Percentiles rank a stretch among this genome's conserved stretches.
Conservation (phyloP, 2,329 filamentous ascomycete genomes). For the Gnomoniopsis smithogilvyi region DNA sequence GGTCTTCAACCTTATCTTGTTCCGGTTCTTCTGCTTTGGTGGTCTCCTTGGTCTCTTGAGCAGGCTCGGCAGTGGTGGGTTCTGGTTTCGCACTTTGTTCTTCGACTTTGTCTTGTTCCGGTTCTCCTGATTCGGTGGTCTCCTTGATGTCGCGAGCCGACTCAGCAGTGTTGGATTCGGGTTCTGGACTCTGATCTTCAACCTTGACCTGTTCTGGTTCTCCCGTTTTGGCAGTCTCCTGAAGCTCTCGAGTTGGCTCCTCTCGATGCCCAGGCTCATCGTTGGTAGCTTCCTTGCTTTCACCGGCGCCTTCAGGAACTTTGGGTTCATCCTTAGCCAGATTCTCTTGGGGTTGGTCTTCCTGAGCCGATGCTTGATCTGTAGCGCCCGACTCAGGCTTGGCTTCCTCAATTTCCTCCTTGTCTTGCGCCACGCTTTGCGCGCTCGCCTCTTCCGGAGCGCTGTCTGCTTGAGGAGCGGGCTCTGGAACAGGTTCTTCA, state of each 20-base stretch:
- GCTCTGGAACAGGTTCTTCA: background rate
- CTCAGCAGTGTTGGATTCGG: no score
- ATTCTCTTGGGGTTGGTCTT: background rate
- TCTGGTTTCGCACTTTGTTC: no score
- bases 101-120: no score
- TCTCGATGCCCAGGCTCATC: background rate
- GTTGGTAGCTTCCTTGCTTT: background rate
- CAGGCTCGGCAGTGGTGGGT: background rate
- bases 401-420: background rate
- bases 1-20: background rate
- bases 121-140: no score
- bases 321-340: background rate
- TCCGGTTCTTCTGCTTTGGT: no score
- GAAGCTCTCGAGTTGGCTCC: background rate
- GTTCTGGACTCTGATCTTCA: background rate
- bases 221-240: background rate
- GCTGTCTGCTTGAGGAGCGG: background rate
- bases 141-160: no score
- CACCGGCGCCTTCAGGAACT: background rate
- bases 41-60: background rate
- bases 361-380: background rate
- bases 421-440: background rate
- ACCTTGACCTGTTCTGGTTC: background rate
- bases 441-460: background rate
- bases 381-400: background rate